Percentiles rank a stretch among this genome's conserved stretches.
These are phyloP conservation scores for Termitomyces bulborhizus DNA, from an alignment of 768 basidiomycete species.

Conservation along the genomic window DNA sequence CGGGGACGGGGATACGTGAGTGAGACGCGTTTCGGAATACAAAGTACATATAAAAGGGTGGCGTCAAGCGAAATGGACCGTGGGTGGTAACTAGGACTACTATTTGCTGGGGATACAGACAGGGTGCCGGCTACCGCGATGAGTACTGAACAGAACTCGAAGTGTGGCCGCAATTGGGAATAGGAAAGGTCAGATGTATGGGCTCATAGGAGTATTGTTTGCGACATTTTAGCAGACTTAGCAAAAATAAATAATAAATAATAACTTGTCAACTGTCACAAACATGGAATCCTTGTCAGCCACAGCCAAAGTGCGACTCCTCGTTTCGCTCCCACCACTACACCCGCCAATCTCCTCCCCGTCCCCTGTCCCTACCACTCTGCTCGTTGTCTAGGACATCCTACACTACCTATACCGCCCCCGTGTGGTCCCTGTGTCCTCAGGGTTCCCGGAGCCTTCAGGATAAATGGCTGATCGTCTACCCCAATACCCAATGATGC, in stretches of 20 bases:
- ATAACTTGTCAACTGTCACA: conserved; percentile 33
- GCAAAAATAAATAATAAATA: conserved; percentile 8
- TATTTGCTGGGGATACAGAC: neutral
- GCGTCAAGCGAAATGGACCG: conserved; percentile 11
- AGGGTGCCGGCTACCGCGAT: neutral
- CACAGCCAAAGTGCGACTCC: conserved; percentile 39
- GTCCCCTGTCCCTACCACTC: conserved; percentile 20
- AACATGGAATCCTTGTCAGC: conserved; percentile 40
- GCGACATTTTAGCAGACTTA: neutral
- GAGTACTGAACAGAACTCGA: conserved; percentile 2
- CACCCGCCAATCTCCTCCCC: conserved; percentile 26
- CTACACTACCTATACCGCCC: conserved; percentile 17
- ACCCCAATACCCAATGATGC: conserved; percentile 48
- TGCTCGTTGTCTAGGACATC: conserved; percentile 8
- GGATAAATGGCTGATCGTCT: conserved; percentile 60
- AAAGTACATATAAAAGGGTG: conserved; percentile 3
- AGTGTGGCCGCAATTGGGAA: conserved; percentile 6
- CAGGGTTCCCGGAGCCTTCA: conserved; percentile 19
- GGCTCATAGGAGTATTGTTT: neutral
- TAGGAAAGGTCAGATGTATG: conserved; percentile 4
- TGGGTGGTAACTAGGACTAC: conserved; percentile 3
- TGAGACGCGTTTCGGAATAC: conserved; percentile 12
- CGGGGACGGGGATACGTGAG: neutral
- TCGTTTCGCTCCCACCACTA: conserved; percentile 57
- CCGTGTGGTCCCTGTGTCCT: conserved; percentile 19